Conservation (phyloP, 2,329 filamentous ascomycete genomes). For the Colletotrichum noveboracense region DNA sequence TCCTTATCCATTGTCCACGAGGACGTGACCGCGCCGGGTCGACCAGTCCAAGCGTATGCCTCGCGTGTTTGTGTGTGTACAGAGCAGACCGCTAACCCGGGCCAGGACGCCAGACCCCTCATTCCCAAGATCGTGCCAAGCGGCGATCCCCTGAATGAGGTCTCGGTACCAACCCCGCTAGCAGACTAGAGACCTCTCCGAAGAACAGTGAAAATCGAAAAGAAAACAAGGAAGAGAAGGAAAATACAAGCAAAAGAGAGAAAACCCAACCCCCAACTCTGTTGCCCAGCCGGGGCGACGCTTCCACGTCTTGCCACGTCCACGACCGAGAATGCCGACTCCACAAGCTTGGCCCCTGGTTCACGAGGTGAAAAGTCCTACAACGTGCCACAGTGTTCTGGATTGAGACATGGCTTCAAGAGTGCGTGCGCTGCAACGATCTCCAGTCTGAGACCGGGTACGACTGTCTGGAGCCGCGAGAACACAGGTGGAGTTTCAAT, state of each 20-base stretch:
- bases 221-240: background rate
- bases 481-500: background rate
- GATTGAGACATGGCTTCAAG: background rate
- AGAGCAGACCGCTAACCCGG: background rate
- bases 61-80: background rate
- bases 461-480: background rate
- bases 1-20: background rate
- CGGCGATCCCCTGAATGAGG: background rate
- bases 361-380: conserved; percentile 1
- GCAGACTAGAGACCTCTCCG: background rate
- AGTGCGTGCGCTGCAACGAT: background rate
- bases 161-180: background rate
- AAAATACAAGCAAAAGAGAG: conserved; percentile 10
- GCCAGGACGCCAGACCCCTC: background rate
- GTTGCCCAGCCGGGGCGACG: background rate
- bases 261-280: background rate
- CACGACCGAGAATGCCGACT: background rate
- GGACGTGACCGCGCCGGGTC: background rate
- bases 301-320: background rate
- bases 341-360: background rate
- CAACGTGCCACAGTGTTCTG: background rate
- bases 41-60: background rate
- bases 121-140: background rate
- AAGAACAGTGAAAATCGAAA: background rate
- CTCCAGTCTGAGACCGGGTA: background rate